phyloP scores from a whole-genome alignment of 148 eudicot species.

The Dysphania ambrosioides region DNA sequence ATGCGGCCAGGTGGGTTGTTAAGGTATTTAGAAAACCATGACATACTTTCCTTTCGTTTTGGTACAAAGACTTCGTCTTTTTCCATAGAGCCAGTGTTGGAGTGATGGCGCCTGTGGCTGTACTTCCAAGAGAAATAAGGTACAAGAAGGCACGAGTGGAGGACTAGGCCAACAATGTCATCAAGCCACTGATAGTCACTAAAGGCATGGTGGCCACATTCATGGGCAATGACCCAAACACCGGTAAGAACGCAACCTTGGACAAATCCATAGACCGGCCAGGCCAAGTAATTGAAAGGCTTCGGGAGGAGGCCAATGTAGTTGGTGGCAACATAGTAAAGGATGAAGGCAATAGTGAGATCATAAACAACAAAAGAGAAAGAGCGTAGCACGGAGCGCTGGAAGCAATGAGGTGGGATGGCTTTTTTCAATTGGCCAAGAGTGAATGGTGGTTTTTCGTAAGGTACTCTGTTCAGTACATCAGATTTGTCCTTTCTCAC shows the following conservation, averaged over 20 bases:
- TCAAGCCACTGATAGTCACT: conserved; percentile 48
- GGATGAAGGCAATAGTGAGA: conserved; percentile 43
- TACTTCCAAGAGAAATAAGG: conserved; percentile 90
- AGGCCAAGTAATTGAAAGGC: conserved; percentile 51
- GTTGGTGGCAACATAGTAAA: conserved; percentile 61
- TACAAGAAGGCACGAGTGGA: conserved; percentile 70
- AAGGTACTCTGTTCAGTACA: conserved; percentile 50
- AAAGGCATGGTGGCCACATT: conserved; percentile 45
- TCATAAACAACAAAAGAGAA: conserved; percentile 65
- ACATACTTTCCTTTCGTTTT: conserved; percentile 34
- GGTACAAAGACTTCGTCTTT: conserved; percentile 89
- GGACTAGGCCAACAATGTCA: conserved; percentile 73
- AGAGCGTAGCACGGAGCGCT: conserved; percentile 68
- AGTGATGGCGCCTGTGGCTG: conserved; percentile 91
- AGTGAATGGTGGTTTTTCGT: conserved; percentile 72
- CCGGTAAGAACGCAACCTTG: conserved; percentile 40
- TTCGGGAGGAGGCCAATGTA: conserved; percentile 61
- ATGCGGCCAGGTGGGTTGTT: conserved; percentile 74
- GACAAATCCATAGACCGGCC: conserved; percentile 55
- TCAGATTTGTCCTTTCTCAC: conserved; percentile 35
- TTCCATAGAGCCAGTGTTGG: conserved; percentile 80
- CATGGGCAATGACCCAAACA: conserved; percentile 42
- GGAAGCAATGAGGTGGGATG: conserved; percentile 88
- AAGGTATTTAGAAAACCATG: conserved; percentile 52
- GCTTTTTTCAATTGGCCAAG: conserved; percentile 68